These are phyloP conservation scores for Leccinum obscurum DNA, from an alignment of 768 basidiomycete species.

Conservation along the genomic window DNA sequence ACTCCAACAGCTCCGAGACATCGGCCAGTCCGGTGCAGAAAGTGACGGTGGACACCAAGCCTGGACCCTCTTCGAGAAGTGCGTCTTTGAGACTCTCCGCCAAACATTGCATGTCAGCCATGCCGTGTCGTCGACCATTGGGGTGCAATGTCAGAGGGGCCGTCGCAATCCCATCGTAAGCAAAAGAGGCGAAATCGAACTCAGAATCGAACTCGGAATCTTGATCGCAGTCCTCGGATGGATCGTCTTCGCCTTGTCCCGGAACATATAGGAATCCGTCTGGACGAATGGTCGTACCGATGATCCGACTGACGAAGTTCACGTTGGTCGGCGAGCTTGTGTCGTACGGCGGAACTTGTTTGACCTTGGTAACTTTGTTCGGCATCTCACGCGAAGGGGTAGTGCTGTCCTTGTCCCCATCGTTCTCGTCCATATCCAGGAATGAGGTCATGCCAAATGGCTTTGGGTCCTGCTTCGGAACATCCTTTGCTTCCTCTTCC, in stretches of 20 bases:
- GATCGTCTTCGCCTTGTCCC: neutral
- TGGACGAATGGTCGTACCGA: constrained; percentile 13
- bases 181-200: neutral
- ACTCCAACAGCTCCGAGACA: neutral
- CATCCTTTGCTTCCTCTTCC: constrained; percentile 18
- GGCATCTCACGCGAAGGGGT: neutral
- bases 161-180: constrained; percentile 1
- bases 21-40: neutral
- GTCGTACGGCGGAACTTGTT: constrained; percentile 18
- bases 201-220: neutral
- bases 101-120: constrained; percentile 8
- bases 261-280: constrained; percentile 16
- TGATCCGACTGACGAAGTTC: constrained; percentile 15
- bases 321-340: neutral
- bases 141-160: neutral
- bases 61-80: neutral
- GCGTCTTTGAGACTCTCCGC: neutral
- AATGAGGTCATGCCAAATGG: constrained; percentile 12
- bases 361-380: neutral
- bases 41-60: neutral
- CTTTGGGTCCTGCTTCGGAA: constrained; percentile 1
- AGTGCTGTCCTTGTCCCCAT: neutral
- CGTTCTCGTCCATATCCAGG: neutral
- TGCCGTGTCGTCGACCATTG: constrained; percentile 10
- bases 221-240: neutral